Evolutionary conservation across 495 filamentous ascomycete genomes (phyloP).

Genomic region (Aspergillus baeticus): DNA sequence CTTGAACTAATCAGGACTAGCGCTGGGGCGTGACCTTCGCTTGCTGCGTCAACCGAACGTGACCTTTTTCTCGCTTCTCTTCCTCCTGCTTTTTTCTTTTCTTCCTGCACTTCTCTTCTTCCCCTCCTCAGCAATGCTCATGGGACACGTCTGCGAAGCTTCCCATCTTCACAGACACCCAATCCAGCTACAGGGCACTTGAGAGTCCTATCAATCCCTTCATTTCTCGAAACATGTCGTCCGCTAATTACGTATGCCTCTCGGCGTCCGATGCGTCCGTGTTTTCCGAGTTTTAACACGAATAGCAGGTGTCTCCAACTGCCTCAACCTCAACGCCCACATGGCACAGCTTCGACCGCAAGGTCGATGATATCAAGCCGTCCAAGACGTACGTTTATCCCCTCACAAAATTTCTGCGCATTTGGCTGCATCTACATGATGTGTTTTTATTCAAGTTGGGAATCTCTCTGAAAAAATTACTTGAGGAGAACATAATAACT

Average conservation of each 20-base stretch:
- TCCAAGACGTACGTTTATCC: slow-evolving; percentile 76
- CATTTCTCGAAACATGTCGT: slow-evolving; percentile 30
- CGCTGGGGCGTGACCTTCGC: slow-evolving; percentile 24
- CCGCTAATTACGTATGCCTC: slow-evolving; percentile 45
- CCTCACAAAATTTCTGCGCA: slow-evolving; percentile 7
- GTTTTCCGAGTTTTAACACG: slow-evolving; percentile 42
- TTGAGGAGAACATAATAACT: slow-evolving; percentile 88
- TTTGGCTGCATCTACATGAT: slow-evolving; percentile 60
- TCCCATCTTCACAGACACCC: slow-evolving; percentile 30
- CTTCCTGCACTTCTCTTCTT: slow-evolving; percentile 19
- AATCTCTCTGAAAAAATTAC: slow-evolving; percentile 92
- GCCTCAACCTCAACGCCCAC: slow-evolving; percentile 65
- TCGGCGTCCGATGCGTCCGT: slow-evolving; percentile 35
- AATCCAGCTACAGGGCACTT: slow-evolving; percentile 15
- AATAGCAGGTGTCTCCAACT: slow-evolving; percentile 59
- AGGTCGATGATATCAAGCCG: slow-evolving; percentile 80
- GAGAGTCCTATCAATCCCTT: slow-evolving; percentile 4
- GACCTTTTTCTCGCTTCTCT: slow-evolving; percentile 10
- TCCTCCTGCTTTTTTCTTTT: slow-evolving; percentile 5
- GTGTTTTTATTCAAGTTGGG: slow-evolving; percentile 89
- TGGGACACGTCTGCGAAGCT: slow-evolving; percentile 32
- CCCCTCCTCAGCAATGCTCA: slow-evolving; percentile 24
- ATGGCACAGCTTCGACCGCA: slow-evolving; percentile 72
- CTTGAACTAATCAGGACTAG: slow-evolving; percentile 23
- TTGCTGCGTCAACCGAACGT: slow-evolving; percentile 23